Base-by-base conservation (phyloP, 441 rosid species). In the Dalechampia spathulata region DNA sequence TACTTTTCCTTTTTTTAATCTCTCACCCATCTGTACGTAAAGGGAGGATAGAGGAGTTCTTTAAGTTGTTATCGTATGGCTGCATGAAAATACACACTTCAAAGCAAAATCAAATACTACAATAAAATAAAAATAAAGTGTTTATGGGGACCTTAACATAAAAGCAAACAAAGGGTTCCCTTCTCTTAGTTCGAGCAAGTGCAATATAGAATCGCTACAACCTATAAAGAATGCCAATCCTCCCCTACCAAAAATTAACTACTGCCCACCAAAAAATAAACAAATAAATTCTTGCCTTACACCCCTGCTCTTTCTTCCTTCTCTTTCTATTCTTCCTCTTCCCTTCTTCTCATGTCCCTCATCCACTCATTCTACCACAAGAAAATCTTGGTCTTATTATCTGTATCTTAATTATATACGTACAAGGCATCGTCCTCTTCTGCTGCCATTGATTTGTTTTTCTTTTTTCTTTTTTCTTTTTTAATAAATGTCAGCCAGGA, bases 191-290 rank as follows among this genome's bases (percentile, higher is more conserved):
- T 64, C 75, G 64, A 78, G 72, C 78, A 78, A 78, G 82, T 63
- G 74, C 45, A 62, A 54, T 45, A 47, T 11, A 63, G 66, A 72
- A 68, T 67, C 83, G 36, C 70, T 63, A 55, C 63, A 57, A 70
- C 81, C 82, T 81, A 81, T 79, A 84, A 86, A 89, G 82, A 72
- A 69, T 65, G 65, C 80, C 72, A 73, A 66, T 68, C 65, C 67
- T 59, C 45, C 61, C 65, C 1, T 46, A 54, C 58, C 60, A 32
- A 14, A 27, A 27, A 39, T 49, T n/a, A 27, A 30, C 21, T 13
- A 45, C 40, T 15, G 32, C 50, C 19, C 47, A 20, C 3, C n/a
- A 52, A 53, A 65, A 49, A 39, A 44, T 47, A 60, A 61, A 61
- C 23, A 30, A 8, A 30, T 30, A 4, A 30, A 30, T 30, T 30